Base-by-base conservation (phyloP, 1,139 yeast genomes). In the Debaryomyces nepalensis region DNA sequence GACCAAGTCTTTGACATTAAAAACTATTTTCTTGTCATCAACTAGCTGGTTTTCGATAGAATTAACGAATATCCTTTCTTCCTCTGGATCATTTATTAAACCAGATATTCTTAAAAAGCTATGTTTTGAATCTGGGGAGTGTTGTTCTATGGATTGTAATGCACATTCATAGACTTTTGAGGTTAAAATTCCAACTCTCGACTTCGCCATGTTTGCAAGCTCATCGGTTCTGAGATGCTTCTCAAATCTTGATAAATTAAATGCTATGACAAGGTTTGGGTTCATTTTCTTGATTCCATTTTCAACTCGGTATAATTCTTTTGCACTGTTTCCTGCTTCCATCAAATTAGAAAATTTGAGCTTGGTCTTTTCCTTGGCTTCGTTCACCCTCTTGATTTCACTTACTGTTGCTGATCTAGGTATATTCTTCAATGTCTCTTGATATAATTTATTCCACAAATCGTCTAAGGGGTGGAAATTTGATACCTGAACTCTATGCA, bases 161-260 rank as follows among this genome's bases (percentile, higher is more conserved):
- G 84, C 81, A 6, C 75, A 64, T 40, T 75, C 72, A 58, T 86
- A 93, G 5, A 95, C 75, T 39, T 73, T 67, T 0, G 95, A 77
- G 0, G 95, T 73, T 3, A 85, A 63, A 9, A 74, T 63, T 5
- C 99, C 99, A 35, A 90, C 66, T 45, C 91, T 75, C 37, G 85
- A 82, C 30, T 74, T 73, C 14, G 85, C 87, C 40, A 87, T 73
- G 31, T 78, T 78, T 1, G 73, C 79, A 21, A 93, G 71, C 47
- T 86, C 86, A 31, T 69, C 64, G 11, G 86, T 75, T 49, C 97
- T 75, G 54, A 84, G 73, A 33, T 79, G 66, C 53, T 89, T 84
- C 44, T 86, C 73, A 55, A 79, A 89, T 51, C 95, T 71, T 24
- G 79, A 76, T 44, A 86, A 72, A 54, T 84, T 84, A 53, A 90